Base-by-base conservation (phyloP, 1,284 basidiomycete species). In the Filobasidium uniguttulatum region DNA sequence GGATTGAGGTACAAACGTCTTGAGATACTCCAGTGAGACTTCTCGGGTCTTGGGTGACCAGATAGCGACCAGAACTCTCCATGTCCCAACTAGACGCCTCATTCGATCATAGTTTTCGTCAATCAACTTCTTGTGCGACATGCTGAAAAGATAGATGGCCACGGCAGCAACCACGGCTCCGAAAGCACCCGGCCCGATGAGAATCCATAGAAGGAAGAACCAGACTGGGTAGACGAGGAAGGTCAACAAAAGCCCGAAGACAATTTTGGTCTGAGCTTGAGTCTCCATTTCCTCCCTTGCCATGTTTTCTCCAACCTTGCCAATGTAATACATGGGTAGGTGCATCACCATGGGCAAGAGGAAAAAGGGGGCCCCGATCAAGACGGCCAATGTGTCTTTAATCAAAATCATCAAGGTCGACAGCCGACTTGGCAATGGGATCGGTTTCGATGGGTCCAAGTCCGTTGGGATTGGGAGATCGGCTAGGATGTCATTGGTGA, bases 251-350 rank as follows among this genome's bases (percentile, higher is more conserved):
- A 93, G 64, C 1, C 86, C 85, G 57, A 90, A 80, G 12, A 84
- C 79, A 36, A 91, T 79, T 72, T 94, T 91, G 71, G 83, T 90
- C 72, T 91, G 86, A 31, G 88, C 89, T 67, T 87, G 84, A 4
- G 85, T 83, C 67, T 93, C 89, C 37, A 67, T 30, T 66, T 96
- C 90, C 57, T 89, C 80, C 61, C 86, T 79, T 17, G 77, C 83
- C 30, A 90, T 70, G 37, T 75, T 71, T 4, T 82, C 84, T 41
- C 84, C 87, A 43, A 82, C 61, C 26, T 80, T 73, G 12, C 79
- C 82, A 71, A 90, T 80, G 52, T 81, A 67, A 67, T 94, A 94
- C 40, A 85, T 78, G 0, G 90, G 89, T 23, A 80, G 60, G 64
- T 94, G 85, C 44, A 89, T 73, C 46, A 89, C 60, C 36, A 93